These are phyloP conservation scores for Cytospora mali DNA, from an alignment of 2,329 filamentous ascomycete species.

Conservation along the genomic window DNA sequence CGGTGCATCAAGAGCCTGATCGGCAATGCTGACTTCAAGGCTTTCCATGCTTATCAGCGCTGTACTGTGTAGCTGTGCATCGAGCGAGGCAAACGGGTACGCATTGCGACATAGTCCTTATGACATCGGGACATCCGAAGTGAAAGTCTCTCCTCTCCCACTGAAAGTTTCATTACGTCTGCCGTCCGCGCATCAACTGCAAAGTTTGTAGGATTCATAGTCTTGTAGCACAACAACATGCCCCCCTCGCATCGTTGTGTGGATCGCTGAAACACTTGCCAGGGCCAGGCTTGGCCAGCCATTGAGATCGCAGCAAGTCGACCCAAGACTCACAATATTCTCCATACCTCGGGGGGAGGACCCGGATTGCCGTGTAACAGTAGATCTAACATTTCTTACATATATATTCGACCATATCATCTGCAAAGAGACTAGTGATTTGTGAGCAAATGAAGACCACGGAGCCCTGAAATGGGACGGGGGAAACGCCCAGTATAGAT, in stretches of 20 bases:
- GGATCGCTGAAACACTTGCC: constrained; percentile 35
- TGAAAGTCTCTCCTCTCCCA: constrained; percentile 32
- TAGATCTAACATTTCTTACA: constrained; percentile 32
- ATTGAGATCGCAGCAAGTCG: constrained; percentile 38
- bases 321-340: constrained; percentile 33
- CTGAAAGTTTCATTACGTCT: too few relatives aligned
- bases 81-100: neutral
- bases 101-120: neutral
- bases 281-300: constrained; percentile 33
- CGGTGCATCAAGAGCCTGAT: constrained; percentile 12
- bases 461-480: constrained; percentile 28
- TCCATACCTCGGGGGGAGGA: constrained; percentile 30
- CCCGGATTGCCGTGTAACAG: constrained; percentile 31
- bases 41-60: constrained; percentile 17
- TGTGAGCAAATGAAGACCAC: constrained; percentile 1
- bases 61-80: neutral
- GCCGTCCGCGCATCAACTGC: constrained; percentile 38
- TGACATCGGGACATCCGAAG: neutral
- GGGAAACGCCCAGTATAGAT: neutral
- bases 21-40: neutral
- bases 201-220: constrained; percentile 37
- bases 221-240: too few relatives aligned
- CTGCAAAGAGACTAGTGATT: constrained; percentile 28
- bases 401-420: constrained; percentile 29
- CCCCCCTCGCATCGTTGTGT: too few relatives aligned